Percentiles rank a stretch among this genome's conserved stretches.
Evolutionary conservation across 2,329 filamentous ascomycete genomes (phyloP).

Genomic region (Onygenales sp.): DNA sequence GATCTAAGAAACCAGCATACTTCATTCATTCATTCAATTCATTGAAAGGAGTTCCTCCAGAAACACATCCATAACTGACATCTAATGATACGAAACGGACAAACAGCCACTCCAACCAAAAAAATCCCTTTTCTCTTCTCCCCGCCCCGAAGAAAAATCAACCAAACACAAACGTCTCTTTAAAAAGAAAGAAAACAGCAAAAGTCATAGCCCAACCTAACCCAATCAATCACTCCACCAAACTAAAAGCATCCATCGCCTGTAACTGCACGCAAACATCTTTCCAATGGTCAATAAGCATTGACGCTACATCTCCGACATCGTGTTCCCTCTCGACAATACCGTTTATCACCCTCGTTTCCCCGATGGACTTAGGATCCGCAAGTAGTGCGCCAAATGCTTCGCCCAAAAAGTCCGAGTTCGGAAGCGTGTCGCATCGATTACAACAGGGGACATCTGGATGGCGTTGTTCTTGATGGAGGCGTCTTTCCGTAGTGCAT

Average conservation of each 20-base stretch:
- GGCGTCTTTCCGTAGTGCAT: slow-evolving; percentile 13
- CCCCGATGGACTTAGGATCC: slow-evolving; percentile 5
- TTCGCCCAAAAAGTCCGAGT: slow-evolving; percentile 20
- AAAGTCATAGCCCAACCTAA: not conserved
- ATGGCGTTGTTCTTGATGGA: slow-evolving; percentile 10
- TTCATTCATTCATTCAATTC: too few relatives aligned
- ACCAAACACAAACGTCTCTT: not conserved
- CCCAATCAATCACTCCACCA: not conserved
- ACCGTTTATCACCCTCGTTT: slow-evolving; percentile 7
- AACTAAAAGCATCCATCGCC: slow-evolving; percentile 17
- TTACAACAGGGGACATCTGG: slow-evolving; percentile 7
- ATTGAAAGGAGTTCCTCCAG: too few relatives aligned
- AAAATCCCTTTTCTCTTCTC: not conserved
- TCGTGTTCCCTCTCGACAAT: slow-evolving; percentile 16
- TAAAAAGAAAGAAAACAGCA: not conserved
- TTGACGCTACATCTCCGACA: slow-evolving; percentile 19
- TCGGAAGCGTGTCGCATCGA: slow-evolving; percentile 16
- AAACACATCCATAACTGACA: too few relatives aligned
- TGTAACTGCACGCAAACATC: slow-evolving; percentile 24
- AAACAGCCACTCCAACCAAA: too few relatives aligned
- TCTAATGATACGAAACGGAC: too few relatives aligned
- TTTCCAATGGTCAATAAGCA: slow-evolving; percentile 29
- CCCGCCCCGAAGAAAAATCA: not conserved
- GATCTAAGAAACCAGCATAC: too few relatives aligned
- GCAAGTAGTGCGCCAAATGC: slow-evolving; percentile 25